Evolutionary conservation across 768 basidiomycete genomes (phyloP), one percentile per base, ranked within the genome.

Genomic region (Termitomyces sp.): DNA sequence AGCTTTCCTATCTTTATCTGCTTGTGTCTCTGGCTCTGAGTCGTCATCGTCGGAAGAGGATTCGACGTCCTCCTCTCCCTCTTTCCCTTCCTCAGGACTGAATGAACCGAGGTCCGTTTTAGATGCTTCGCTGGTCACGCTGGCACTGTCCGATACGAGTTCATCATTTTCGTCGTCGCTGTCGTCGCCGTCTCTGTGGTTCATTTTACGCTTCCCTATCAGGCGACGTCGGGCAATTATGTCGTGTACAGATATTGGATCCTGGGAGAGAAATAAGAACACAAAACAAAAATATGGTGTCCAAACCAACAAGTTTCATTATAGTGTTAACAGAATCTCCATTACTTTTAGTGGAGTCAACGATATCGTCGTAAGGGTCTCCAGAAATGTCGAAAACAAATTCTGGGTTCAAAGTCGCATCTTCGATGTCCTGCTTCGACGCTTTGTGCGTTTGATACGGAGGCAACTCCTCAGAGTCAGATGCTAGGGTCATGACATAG

Each of bases 161-260:
- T 56, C 65, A 44, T 69, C 69, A 1, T 74, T 75, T 30, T 71
- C 77, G 28, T 16, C 30, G 6, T 32, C 21, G 16, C 66, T 75
- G 9, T 66, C 72, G 28, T 74, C 74, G 12, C 68, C 71, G 48
- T 70, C 71, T 19, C 67, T 72, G 43, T 64, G 68, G n/a, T 68
- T 70, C 50, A 84, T 72, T 73, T 91, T 91, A 54, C 91, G 82
- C 66, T 94, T 90, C 9, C 73, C 69, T 52, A 72, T 71, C 56
- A 85, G 64, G 66, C 76, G 80, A 64, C 85, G 79, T 55, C 88
- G 81, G 50, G 86, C 85, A 69, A 98, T 95, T 58, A 98, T 95
- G 65, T 96, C 92, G 68, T 96, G 89, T 10, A 98, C 86, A 44
- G 88, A 91, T 52, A 96, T 83, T n/a, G 86, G 86, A 67, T 81